These are phyloP conservation scores for Vigna radiata DNA, from an alignment of 306 rosid genomes.

Conservation along the genomic window DNA sequence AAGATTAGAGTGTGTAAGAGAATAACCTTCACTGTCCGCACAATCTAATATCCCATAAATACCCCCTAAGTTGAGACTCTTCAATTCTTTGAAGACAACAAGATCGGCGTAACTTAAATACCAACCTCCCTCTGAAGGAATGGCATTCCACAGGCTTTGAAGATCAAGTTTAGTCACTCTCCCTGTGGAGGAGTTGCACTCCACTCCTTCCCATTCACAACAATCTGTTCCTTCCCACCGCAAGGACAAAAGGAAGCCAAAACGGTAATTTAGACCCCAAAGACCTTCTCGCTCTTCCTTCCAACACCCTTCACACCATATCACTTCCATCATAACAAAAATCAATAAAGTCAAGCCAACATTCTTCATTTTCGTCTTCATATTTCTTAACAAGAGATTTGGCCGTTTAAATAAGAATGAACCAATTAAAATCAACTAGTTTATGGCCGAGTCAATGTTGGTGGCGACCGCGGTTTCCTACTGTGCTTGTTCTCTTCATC, in stretches of 20 bases:
- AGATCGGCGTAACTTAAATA: slow-evolving; percentile 24
- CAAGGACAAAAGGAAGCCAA: background rate
- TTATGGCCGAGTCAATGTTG: background rate
- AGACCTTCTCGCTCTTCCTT: slow-evolving; percentile 34
- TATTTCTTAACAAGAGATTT: background rate
- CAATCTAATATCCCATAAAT: background rate
- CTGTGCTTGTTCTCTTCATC: background rate
- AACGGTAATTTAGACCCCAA: background rate
- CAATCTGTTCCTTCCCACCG: background rate
- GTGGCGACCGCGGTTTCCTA: background rate
- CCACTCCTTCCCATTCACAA: slow-evolving; percentile 33
- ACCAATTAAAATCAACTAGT: background rate
- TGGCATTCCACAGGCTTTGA: too few species aligned
- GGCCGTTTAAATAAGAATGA: background rate
- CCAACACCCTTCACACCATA: slow-evolving; percentile 37
- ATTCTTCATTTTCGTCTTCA: background rate
- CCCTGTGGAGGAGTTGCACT: slow-evolving; percentile 28
- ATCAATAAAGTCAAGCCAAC: background rate
- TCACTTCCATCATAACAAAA: background rate
- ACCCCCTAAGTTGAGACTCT: background rate
- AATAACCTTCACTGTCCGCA: background rate
- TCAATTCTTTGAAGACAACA: slow-evolving; percentile 19
- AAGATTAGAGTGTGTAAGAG: background rate
- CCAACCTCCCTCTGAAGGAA: background rate
- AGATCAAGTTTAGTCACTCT: slow-evolving; percentile 4